Evolutionary conservation across 257 asterid genomes (phyloP).

Genomic region (Lantana camara): DNA sequence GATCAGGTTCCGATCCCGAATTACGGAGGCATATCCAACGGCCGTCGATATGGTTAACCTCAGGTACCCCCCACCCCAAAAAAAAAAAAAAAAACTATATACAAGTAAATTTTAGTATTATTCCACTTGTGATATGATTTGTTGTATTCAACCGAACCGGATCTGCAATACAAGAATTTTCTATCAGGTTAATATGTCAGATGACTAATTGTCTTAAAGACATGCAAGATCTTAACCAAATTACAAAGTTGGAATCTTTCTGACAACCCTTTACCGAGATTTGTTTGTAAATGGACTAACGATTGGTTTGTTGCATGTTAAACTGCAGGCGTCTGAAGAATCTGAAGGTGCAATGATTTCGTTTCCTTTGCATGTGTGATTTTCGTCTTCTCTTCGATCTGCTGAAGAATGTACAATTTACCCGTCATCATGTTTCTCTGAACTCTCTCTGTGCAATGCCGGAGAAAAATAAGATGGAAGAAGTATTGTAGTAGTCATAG

Average conservation of each 20-base stretch:
- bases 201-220: no score
- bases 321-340: constrained; percentile 43
- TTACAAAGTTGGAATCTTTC: not conserved
- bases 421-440: no score
- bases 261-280: not conserved
- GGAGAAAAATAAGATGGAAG: not conserved
- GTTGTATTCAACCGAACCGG: no score
- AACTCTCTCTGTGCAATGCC: not conserved
- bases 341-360: constrained; percentile 28
- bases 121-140: no score
- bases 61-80: constrained; percentile 23
- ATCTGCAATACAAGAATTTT: no score
- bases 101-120: no score
- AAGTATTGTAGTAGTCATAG: no score
- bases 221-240: no score
- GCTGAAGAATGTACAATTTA: no score
- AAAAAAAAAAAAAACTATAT: no score
- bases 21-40: constrained; percentile 28
- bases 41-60: constrained; percentile 26
- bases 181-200: no score
- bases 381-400: not conserved
- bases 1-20: constrained; percentile 49
- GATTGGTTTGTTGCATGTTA: not conserved
- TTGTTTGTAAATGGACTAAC: not conserved
- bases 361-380: not conserved